Base-by-base conservation (phyloP, 2,329 filamentous ascomycete species). In the Fusarium compactum region DNA sequence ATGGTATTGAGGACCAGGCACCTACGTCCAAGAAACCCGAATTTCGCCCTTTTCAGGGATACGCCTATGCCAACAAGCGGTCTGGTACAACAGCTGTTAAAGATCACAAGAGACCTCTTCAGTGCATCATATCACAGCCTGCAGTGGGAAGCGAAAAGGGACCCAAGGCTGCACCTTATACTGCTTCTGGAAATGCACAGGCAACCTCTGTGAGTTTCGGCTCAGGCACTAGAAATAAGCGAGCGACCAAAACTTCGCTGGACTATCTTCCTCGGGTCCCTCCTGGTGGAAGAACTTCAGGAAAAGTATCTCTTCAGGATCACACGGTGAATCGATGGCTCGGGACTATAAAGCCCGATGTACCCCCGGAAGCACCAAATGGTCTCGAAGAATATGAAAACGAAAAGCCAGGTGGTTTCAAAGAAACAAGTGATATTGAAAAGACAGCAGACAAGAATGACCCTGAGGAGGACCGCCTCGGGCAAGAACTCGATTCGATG, bases 401-500 rank as follows among this genome's bases (percentile, higher is more conserved):
- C 10, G 34, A 38, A 38, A 38, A n/a, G 34, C 34, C 34, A 38
- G 34, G 34, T 38, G 34, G 18, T n/a, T 38, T 38, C 18, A 38
- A 24, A 10, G 34, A 38, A 4, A 34, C 30, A 30, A 44, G n/a
- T 9, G 27, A 47, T 6, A 43, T 45, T 2, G 84, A 81, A 14
- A 87, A 87, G 20, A 85, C 85, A 0, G 88, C 90, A 40, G 85
- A 86, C 5, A 90, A 91, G 58, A 88, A 86, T 48, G 94, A 97
- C 70, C 90, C 92, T 25, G 94, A 97, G 67, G 92, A 90, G 65
- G 94, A 99, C 77, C 85, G 84, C n/a, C 85, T 99, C 5, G 96
- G 99, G 73, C 85, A 89, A 67, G 92, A 98, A 75, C 87, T 99
- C 6, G 96, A 99, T 78, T 84, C 85, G 43, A 89, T 98, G 89